Evolutionary conservation across 2,329 filamentous ascomycete genomes (phyloP).

Genomic region (Calonectria leucothoes): DNA sequence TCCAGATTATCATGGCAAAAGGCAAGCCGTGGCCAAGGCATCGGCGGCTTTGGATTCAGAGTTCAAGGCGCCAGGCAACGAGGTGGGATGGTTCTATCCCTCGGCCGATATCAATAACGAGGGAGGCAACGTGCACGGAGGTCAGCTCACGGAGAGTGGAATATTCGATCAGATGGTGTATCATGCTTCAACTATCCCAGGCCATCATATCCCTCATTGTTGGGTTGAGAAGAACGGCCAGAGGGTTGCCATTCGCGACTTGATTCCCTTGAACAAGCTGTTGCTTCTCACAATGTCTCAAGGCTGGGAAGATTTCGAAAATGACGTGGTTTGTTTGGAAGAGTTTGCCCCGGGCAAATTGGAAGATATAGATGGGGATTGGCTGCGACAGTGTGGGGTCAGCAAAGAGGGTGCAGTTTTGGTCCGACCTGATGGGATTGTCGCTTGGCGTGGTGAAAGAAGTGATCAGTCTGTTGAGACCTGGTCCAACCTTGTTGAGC

Average conservation of each 20-base stretch:
- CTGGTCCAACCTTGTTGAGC: neutral
- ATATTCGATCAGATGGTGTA: neutral
- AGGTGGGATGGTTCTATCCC: slow-evolving; percentile 10
- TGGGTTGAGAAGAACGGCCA: slow-evolving; percentile 4
- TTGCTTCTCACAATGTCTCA: slow-evolving; percentile 1
- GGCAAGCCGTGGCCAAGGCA: neutral
- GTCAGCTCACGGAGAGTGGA: neutral
- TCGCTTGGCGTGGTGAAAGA: slow-evolving; percentile 7
- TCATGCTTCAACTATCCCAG: slow-evolving; percentile 6
- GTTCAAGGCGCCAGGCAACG: slow-evolving; percentile 2
- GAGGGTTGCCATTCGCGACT: neutral
- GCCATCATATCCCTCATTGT: slow-evolving; percentile 7
- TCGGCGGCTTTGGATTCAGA: neutral
- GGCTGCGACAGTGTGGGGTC: neutral
- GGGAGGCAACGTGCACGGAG: neutral
- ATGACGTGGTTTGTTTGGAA: neutral
- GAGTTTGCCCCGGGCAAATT: neutral
- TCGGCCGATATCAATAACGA: slow-evolving; percentile 9
- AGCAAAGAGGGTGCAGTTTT: neutral
- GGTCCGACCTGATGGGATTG: slow-evolving; percentile 2
- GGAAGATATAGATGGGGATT: slow-evolving; percentile 1
- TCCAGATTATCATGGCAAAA: neutral
- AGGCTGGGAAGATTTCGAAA: slow-evolving; percentile 2
- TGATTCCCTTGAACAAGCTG: slow-evolving; percentile 8
- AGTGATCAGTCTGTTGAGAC: neutral